Base-by-base conservation (phyloP, 495 filamentous ascomycete species). In the Daldinia bambusicola region DNA sequence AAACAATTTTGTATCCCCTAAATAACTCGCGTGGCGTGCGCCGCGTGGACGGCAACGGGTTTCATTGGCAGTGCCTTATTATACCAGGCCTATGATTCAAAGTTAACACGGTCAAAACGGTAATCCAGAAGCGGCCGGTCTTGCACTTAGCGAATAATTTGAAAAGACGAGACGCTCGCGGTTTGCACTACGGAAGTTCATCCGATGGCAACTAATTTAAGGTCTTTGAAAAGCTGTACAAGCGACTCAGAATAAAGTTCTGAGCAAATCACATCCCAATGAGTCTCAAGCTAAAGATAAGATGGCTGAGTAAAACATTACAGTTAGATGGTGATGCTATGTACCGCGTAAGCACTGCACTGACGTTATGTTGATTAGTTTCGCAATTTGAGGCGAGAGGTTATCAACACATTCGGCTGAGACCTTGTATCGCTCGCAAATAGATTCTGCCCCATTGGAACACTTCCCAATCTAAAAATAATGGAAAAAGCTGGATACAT, bases 381-480 rank as follows among this genome's bases (percentile, higher is more conserved):
- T 18, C 31, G 13, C 37, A 61, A 56, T 32, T 16, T 12, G 14
- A 48, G 48, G 14, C 20, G 43, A 45, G n/a, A 36, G 36, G n/a
- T 64, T 52, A 45, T 61, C 22, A 57, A 9, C 63, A 63, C 63
- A 63, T 72, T 63, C n/a, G 31, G 55, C 20, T 48, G 32, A 67
- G 53, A 67, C 69, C 63, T 59, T 32, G 2, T 40, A 41, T 58
- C 37, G 22, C 34, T 3, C 7, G 32, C 7, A n/a, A n/a, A n/a
- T n/a, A n/a, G n/a, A n/a, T n/a, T n/a, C n/a, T n/a, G n/a, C n/a
- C n/a, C n/a, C n/a, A n/a, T n/a, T n/a, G n/a, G n/a, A n/a, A n/a
- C n/a, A n/a, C n/a, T n/a, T n/a, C n/a, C n/a, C 7, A 7, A 7
- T 34, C 32, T 34, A 34, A 34, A 7, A 34, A 34, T 34, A 34